phyloP scores from a whole-genome alignment of 345 rosid species.

The Boechera divaricarpa region DNA sequence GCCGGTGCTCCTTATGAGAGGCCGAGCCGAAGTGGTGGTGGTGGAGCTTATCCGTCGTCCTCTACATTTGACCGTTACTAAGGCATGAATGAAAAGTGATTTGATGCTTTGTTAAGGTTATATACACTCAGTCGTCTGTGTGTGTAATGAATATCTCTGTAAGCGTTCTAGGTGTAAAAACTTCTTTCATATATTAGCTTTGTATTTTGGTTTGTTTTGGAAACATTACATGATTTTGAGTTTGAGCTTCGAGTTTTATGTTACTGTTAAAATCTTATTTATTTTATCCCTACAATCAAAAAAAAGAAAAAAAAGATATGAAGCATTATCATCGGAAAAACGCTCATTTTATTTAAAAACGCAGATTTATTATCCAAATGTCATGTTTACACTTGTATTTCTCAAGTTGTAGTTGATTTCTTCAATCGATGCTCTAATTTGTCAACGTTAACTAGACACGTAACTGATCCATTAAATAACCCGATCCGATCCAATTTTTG shows the following conservation, averaged over 20 bases:
- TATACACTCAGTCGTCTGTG: conserved; percentile 2
- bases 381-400: too few relatives aligned
- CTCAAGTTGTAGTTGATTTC: too few relatives aligned
- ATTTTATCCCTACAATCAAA: too few relatives aligned
- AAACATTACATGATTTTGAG: conserved; percentile 20
- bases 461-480: too few relatives aligned
- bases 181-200: neutral
- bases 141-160: conserved; percentile 34
- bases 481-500: too few relatives aligned
- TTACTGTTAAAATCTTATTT: neutral
- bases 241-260: neutral
- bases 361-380: too few relatives aligned
- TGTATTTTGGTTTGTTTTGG: conserved; percentile 30
- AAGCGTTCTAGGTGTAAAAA: conserved; percentile 34
- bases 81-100: conserved; percentile 18
- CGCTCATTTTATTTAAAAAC: too few relatives aligned
- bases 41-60: conserved; percentile 45
- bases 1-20: conserved; percentile 84
- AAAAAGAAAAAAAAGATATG: too few relatives aligned
- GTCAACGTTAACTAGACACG: too few relatives aligned
- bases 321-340: too few relatives aligned
- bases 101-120: conserved; percentile 34
- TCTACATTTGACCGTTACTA: conserved; percentile 83
- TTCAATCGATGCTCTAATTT: too few relatives aligned
- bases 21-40: conserved; percentile 69